Conservation (phyloP, 75 land plant species). For the Pinus taeda region DNA sequence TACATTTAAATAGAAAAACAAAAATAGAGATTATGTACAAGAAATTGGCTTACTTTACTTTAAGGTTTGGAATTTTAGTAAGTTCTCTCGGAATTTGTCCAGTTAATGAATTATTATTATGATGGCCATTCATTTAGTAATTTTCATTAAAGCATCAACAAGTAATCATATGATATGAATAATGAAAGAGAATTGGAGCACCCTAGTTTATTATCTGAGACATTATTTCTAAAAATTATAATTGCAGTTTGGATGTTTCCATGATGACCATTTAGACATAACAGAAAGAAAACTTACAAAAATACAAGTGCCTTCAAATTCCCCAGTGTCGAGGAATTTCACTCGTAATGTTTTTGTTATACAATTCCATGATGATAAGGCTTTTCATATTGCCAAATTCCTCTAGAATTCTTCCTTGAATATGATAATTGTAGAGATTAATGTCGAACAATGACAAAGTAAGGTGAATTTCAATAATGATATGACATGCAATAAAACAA, state of each 20-base stretch:
- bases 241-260: not conserved
- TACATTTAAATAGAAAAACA: not conserved
- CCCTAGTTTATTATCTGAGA: not conserved
- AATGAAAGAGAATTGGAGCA: not conserved
- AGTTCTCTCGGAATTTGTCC: constrained; percentile 85
- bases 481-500: not conserved
- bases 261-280: not conserved
- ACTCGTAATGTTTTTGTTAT: constrained; percentile 86
- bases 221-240: not conserved
- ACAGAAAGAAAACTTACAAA: constrained; percentile 58
- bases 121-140: constrained; percentile 39
- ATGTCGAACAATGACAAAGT: constrained; percentile 23
- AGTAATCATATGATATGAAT: not conserved
- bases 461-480: not conserved
- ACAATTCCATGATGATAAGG: constrained; percentile 89
- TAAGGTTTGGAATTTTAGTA: constrained; percentile 41
- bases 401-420: constrained; percentile 74
- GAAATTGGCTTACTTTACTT: constrained; percentile 78
- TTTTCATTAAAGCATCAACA: not conserved
- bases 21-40: not conserved
- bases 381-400: constrained; percentile 92
- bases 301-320: constrained; percentile 85
- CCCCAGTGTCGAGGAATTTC: constrained; percentile 70
- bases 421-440: constrained; percentile 92
- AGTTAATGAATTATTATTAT: constrained; percentile 72